Base-by-base conservation (phyloP, 2,329 filamentous ascomycete genomes). In the Amesomyces nigricolor region DNA sequence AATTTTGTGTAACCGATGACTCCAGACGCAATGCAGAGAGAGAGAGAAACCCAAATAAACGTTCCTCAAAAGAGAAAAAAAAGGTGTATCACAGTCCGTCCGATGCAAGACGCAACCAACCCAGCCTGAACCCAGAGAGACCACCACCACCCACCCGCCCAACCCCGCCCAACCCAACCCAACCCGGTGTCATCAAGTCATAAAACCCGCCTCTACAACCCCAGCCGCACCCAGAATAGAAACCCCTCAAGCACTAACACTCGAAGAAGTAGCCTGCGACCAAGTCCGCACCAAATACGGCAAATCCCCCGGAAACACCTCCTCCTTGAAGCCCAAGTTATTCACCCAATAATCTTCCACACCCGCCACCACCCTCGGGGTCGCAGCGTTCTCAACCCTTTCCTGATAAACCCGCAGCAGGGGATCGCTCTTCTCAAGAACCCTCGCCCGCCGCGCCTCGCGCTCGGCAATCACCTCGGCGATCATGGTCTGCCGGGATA, bases 401-500 rank as follows among this genome's bases (percentile, higher is more conserved):
- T 61, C 57, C 14, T 63, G 62, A 38, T 59, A 59, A 16, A 42
- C 16, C 8, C 49, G 49, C 10, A 63, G 57, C 40, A 60, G 40
- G 0, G 57, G 17, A 29, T 58, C 57, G 10, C 78, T 67, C 2
- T 72, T 72, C 4, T 77, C 73, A 4, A 81, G 60, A 1, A 71
- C 72, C 9, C 71, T 71, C n/a, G 70, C 64, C 11, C 83, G 79
- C 50, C 79, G 75, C 10, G 70, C 71, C 68, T 87, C 83, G 16
- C 83, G 78, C 66, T 84, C 82, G 2, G 72, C 68, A 1, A 86
- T 72, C 2, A 81, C 75, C 9, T 72, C 71, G 29, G 71, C 70
- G 48, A 83, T 74, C 14, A 78, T 72, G 8, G 74, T 73, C 55
- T 76, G 73, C 17, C 79, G 73, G 26, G 75, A 68, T 54, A 76